A percentile compares a stretch with the other conserved stretches of the same genome.
Conservation (phyloP, 768 basidiomycete genomes). For the Kwoniella dendrophila region DNA sequence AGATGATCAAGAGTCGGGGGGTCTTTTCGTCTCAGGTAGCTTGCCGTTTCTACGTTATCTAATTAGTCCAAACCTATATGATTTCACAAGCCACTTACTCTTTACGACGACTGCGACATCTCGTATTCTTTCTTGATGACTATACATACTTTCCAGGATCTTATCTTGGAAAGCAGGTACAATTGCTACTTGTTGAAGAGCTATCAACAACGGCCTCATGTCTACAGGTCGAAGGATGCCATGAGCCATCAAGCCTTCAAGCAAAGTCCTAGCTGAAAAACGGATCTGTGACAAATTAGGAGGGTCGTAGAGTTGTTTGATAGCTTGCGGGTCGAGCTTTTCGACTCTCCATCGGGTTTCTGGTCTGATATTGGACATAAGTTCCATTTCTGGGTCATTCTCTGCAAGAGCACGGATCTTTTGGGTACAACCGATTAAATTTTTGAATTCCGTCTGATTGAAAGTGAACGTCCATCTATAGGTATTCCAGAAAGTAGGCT, state of each 20-base stretch:
- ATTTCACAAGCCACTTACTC: constrained; percentile 29
- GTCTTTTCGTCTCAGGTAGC: constrained; percentile 26
- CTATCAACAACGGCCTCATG: constrained; percentile 17
- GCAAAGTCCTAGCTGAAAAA: constrained; percentile 44
- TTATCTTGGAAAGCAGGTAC: constrained; percentile 34
- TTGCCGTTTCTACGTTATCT: constrained; percentile 26
- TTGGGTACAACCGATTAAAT: constrained; percentile 23
- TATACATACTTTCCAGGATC: constrained; percentile 46
- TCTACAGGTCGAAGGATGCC: constrained; percentile 43
- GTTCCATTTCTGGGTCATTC: constrained; percentile 38
- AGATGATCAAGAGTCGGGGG: constrained; percentile 29
- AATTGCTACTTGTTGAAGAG: constrained; percentile 27
- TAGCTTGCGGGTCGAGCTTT: constrained; percentile 15
- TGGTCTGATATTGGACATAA: constrained; percentile 17
- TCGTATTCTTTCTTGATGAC: constrained; percentile 42
- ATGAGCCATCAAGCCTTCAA: constrained; percentile 52
- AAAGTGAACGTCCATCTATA: constrained; percentile 42
- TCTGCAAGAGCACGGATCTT: constrained; percentile 36
- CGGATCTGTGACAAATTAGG: constrained; percentile 27
- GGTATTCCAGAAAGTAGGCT: constrained; percentile 51
- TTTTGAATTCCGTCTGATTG: background rate
- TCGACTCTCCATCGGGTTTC: constrained; percentile 17
- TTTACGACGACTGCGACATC: constrained; percentile 35
- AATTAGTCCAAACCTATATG: constrained; percentile 1
- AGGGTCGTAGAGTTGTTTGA: constrained; percentile 15